Evolutionary conservation across 2,329 filamentous ascomycete genomes (phyloP), one percentile per base, ranked within the genome.

Genomic region (Paecilomyces sp.): DNA sequence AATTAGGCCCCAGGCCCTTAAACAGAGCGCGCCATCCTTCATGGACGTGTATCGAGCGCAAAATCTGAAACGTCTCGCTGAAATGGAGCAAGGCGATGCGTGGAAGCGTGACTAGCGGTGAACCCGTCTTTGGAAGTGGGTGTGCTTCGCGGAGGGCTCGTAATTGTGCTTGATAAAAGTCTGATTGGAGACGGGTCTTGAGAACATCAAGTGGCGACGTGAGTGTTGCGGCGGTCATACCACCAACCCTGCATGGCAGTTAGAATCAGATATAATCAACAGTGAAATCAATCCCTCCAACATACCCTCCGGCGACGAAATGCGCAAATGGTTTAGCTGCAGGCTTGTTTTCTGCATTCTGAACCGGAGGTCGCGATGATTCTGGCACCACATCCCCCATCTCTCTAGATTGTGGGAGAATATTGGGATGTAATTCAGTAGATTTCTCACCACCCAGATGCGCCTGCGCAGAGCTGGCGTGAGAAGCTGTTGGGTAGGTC

Each of bases 141-240:
- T 82, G 80, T 50, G 86, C 83, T n/a, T 84, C 79, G 56, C 89
- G 85, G 8, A 85, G 83, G 15, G 88, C 85, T 60, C 63, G 63
- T 54, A 96, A 83, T 75, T 96, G 90, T 8, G 87, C 82, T 74
- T 96, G 91, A 81, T 97, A 97, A 74, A 95, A 95, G 71, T 96
- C 92, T 69, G 91, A 95, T 74, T 97, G 93, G 2, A 97, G 82
- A 36, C 93, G 87, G 11, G 93, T 97, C 75, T 96, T 96, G 56
- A 97, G 83, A 33, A 97, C 92, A 71, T 97, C 93, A 61, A 97
- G 88, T 24, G 93, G 93, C 8, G 91, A 92, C 1, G 93, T 97
- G n/a, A 97, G 77, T n/a, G 90, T 88, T 25, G 93, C 90, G 11
- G 93, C 88, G 18, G 91, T 92, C 88, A 96, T 95, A 66, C 92